phyloP scores from a whole-genome alignment of 768 basidiomycete species.

The Hygrophoropsis aurantiaca region DNA sequence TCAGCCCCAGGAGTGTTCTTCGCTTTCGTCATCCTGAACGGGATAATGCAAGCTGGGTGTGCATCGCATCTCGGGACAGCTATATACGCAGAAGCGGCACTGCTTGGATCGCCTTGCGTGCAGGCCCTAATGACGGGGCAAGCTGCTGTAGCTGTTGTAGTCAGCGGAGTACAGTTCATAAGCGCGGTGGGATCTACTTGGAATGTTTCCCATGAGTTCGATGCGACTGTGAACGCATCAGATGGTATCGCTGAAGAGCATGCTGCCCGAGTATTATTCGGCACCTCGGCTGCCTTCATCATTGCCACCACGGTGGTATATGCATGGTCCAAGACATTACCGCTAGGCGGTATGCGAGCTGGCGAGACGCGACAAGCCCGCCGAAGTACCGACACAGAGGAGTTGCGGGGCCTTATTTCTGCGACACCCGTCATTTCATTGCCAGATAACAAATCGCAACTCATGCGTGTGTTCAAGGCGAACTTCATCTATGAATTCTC shows the following conservation, averaged over 20 bases:
- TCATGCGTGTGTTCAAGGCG: constrained; percentile 53
- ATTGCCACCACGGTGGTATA: constrained; percentile 49
- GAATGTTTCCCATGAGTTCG: constrained; percentile 30
- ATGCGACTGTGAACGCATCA: constrained; percentile 15
- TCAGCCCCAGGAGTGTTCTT: constrained; percentile 57
- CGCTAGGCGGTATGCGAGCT: constrained; percentile 54
- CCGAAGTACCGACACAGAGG: constrained; percentile 22
- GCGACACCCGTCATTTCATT: constrained; percentile 17
- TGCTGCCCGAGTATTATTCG: constrained; percentile 67
- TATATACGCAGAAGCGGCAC: constrained; percentile 67
- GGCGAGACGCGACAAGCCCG: constrained; percentile 42
- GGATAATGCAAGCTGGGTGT: constrained; percentile 54
- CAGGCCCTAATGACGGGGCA: constrained; percentile 77
- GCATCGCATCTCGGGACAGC: constrained; percentile 76
- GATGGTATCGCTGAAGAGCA: constrained; percentile 54
- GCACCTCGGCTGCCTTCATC: constrained; percentile 61
- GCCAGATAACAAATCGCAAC: constrained; percentile 39
- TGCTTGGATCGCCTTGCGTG: constrained; percentile 68
- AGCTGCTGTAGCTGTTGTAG: constrained; percentile 75
- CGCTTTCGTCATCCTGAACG: constrained; percentile 59
- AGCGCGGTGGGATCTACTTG: constrained; percentile 54
- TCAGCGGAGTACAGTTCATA: constrained; percentile 69
- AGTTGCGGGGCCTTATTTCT: constrained; percentile 36
- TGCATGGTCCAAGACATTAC: constrained; percentile 50
- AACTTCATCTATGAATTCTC: constrained; percentile 67